These are phyloP conservation scores for Colletotrichum zoysiae DNA, from an alignment of 2,329 filamentous ascomycete species.

Conservation along the genomic window DNA sequence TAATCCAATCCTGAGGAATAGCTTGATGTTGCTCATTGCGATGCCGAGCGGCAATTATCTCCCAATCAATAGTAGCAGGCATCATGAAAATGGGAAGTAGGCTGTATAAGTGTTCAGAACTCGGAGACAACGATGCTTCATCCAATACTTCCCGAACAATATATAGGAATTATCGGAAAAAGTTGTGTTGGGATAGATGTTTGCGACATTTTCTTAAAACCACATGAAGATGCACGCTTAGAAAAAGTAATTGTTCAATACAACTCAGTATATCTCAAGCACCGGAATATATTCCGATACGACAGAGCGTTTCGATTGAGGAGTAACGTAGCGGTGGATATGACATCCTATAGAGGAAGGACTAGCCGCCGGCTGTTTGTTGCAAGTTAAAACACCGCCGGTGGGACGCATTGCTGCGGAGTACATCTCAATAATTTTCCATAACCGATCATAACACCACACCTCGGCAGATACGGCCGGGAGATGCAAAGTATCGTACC, in stretches of 20 bases:
- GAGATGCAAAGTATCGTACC: background rate
- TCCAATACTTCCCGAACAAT: background rate
- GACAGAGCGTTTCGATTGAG: background rate
- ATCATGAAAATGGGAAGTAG: background rate
- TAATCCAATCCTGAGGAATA: constrained; percentile 40
- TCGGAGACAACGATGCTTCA: too few species aligned
- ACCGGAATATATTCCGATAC: background rate
- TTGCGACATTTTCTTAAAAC: background rate
- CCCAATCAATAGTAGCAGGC: constrained; percentile 31
- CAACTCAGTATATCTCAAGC: background rate
- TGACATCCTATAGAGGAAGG: constrained; percentile 15
- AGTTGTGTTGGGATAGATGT: background rate
- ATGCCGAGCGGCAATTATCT: constrained; percentile 36
- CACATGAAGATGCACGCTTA: background rate
- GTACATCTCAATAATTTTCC: background rate
- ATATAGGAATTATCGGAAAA: too few species aligned
- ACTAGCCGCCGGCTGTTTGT: constrained; percentile 13
- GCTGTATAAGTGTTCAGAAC: background rate
- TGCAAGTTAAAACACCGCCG: background rate
- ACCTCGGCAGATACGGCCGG: constrained; percentile 13
- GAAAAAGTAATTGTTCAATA: too few species aligned
- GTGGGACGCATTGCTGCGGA: background rate
- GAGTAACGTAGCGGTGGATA: constrained; percentile 1
- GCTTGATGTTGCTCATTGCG: constrained; percentile 23
- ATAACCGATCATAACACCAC: background rate